Evolutionary conservation across 2,329 filamentous ascomycete species (phyloP).

Genomic region (Claviceps pusilla): DNA sequence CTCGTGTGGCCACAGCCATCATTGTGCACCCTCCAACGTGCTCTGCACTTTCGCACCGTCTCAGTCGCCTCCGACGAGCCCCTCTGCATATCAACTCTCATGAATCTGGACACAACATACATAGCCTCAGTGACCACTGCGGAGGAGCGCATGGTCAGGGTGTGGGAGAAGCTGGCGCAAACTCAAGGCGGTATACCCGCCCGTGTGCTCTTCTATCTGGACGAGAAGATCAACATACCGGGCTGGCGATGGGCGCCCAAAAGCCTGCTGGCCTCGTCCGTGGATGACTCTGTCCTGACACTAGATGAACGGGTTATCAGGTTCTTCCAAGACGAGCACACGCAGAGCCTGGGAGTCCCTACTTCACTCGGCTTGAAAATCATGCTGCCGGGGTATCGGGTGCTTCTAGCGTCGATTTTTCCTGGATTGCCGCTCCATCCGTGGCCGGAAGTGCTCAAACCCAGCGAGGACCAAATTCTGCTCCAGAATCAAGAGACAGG

Average conservation of each 20-base stretch:
- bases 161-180: conserved; percentile 11
- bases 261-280: conserved; percentile 9
- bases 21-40: conserved; percentile 10
- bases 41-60: conserved; percentile 15
- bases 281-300: conserved; percentile 7
- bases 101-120: conserved; percentile 11
- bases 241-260: conserved; percentile 16
- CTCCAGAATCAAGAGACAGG: conserved; percentile 4
- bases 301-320: conserved; percentile 9
- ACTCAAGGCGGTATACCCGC: conserved; percentile 8
- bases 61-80: conserved; percentile 16
- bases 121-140: conserved; percentile 6
- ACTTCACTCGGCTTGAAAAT: conserved; percentile 9
- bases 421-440: conserved; percentile 7
- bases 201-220: conserved; percentile 12
- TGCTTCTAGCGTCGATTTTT: conserved; percentile 2
- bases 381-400: conserved; percentile 5
- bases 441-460: conserved; percentile 8
- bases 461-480: conserved; percentile 7
- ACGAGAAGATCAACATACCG: conserved; percentile 8
- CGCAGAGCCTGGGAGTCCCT: conserved; percentile 5
- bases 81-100: conserved; percentile 16
- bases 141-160: conserved; percentile 10
- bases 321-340: conserved; percentile 1
- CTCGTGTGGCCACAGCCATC: conserved; percentile 1